Conservation (phyloP, 192 early-diverging fungal species). For the Rhizophagus sp. region DNA sequence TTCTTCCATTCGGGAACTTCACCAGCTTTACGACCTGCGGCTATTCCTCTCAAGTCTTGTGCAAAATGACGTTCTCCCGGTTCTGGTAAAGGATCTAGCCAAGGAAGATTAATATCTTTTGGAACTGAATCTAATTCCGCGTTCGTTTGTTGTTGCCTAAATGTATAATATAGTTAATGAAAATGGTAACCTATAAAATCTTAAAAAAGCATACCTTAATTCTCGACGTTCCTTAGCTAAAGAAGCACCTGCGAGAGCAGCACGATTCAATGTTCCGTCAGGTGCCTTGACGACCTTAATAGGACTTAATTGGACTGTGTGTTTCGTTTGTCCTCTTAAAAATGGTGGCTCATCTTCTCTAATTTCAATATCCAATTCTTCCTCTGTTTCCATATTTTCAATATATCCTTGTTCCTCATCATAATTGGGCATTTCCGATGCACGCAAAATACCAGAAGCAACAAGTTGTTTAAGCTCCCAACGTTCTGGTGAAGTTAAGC, state of each 20-base stretch:
- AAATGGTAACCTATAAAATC: too few relatives aligned
- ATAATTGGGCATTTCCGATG: constrained; percentile 81
- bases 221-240: constrained; percentile 95
- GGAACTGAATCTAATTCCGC: constrained; percentile 80
- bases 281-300: constrained; percentile 99
- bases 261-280: constrained; percentile 94
- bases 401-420: constrained; percentile 87
- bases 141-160: constrained; percentile 75
- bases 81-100: constrained; percentile 94
- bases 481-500: constrained; percentile 90
- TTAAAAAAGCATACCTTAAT: constrained; percentile 44
- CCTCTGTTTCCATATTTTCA: constrained; percentile 85
- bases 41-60: constrained; percentile 84
- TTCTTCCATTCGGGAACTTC: constrained; percentile 91
- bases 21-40: constrained; percentile 54
- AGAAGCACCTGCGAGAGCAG: constrained; percentile 89
- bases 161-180: constrained; percentile 15
- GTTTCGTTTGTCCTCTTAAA: constrained; percentile 87
- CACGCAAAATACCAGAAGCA: constrained; percentile 87
- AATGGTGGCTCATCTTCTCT: constrained; percentile 94
- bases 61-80: constrained; percentile 90
- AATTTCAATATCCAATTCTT: constrained; percentile 97
- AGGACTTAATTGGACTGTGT: constrained; percentile 84
- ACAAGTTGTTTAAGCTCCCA: constrained; percentile 99
- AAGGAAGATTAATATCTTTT: constrained; percentile 83